Conservation (phyloP, 1,284 basidiomycete species). For the Boletellus sp. region DNA sequence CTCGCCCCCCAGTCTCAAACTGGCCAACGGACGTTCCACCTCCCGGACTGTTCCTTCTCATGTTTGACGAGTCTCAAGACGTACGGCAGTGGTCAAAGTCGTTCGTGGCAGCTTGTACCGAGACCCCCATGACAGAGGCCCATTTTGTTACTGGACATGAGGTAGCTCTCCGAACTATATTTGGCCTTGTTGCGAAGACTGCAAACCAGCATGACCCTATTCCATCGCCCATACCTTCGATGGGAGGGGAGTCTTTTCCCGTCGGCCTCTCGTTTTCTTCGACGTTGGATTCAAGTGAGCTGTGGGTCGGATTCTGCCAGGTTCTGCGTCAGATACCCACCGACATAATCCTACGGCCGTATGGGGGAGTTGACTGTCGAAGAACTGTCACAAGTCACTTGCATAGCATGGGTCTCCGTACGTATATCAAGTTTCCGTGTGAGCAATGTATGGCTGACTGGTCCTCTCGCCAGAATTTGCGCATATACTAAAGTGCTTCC, state of each 20-base stretch:
- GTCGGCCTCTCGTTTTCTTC: constrained; percentile 27
- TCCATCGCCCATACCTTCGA: not conserved
- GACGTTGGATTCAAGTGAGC: constrained; percentile 36
- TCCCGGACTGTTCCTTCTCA: constrained; percentile 57
- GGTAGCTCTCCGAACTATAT: constrained; percentile 40
- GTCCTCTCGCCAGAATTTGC: constrained; percentile 52
- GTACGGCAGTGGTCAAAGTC: constrained; percentile 59
- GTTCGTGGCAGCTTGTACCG: constrained; percentile 37
- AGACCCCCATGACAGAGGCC: constrained; percentile 45
- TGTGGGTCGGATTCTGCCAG: constrained; percentile 54
- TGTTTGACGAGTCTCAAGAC: constrained; percentile 45
- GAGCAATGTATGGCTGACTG: not conserved
- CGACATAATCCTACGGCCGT: constrained; percentile 37
- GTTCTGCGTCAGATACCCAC: constrained; percentile 54
- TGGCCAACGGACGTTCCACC: constrained; percentile 62
- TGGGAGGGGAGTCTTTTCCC: constrained; percentile 7
- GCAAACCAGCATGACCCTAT: not conserved
- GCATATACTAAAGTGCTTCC: constrained; percentile 58
- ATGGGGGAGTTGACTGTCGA: constrained; percentile 43
- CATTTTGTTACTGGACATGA: constrained; percentile 46
- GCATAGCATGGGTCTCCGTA: constrained; percentile 60
- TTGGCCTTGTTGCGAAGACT: constrained; percentile 20
- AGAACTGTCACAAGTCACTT: constrained; percentile 57
- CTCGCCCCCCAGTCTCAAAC: constrained; percentile 38
- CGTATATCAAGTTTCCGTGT: constrained; percentile 33